phyloP scores from a whole-genome alignment of 148 eudicot species.

The Rhododendron ferrugineum region DNA sequence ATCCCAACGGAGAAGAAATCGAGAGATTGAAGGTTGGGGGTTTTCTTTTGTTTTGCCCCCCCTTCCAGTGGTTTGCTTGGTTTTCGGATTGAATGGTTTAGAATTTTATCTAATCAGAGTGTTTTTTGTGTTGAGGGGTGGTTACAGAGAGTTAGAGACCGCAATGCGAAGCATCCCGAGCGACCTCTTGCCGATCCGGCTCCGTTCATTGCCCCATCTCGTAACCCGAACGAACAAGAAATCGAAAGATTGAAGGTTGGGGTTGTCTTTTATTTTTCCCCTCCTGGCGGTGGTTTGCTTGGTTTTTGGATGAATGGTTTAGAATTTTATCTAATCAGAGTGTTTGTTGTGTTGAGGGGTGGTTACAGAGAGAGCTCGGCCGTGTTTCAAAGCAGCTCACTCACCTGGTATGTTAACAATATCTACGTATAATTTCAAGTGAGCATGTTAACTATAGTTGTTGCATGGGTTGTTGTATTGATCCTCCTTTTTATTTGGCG shows the following conservation, averaged over 20 bases:
- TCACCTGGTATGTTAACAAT: slow-evolving; percentile 36
- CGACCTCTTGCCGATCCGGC: neutral
- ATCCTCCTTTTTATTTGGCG: neutral
- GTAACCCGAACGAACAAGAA: slow-evolving; percentile 29
- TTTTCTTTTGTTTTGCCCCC: neutral
- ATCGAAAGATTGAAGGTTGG: slow-evolving; percentile 54
- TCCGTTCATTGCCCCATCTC: neutral
- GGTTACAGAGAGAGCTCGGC: slow-evolving; percentile 61
- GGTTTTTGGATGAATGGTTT: neutral
- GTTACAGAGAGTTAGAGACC: slow-evolving; percentile 49
- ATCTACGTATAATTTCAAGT: neutral
- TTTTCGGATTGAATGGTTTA: neutral
- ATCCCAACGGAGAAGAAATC: slow-evolving; percentile 33
- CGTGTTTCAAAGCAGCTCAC: slow-evolving; percentile 50
- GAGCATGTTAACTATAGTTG: neutral
- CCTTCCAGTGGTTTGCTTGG: neutral
- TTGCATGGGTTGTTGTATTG: neutral
- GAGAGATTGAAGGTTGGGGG: slow-evolving; percentile 48
- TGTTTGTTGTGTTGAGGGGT: neutral
- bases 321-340: neutral
- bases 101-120: neutral
- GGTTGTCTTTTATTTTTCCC: neutral
- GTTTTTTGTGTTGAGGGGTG: neutral
- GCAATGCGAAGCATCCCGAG: slow-evolving; percentile 11
- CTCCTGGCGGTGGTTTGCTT: neutral